phyloP scores from a whole-genome alignment of 2,329 filamentous ascomycete genomes.

The Pseudogymnoascus sp. region DNA sequence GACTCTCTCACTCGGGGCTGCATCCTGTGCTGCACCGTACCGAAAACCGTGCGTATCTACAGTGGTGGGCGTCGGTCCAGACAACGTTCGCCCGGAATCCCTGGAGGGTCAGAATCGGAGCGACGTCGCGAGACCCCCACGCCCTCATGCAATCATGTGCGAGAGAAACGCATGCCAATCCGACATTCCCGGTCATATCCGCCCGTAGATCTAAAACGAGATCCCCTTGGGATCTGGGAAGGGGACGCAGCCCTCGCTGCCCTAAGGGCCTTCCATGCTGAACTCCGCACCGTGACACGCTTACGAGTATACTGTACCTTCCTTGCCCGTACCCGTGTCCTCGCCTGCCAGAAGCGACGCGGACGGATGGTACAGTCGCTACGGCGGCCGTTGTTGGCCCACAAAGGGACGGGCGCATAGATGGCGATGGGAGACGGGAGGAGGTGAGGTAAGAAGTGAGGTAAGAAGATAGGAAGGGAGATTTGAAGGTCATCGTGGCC shows the following conservation, averaged over 20 bases:
- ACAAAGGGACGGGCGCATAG: background rate
- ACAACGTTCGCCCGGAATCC: background rate
- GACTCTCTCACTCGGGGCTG: background rate
- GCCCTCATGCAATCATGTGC: constrained; percentile 1
- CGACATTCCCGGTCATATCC: background rate
- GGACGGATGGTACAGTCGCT: background rate
- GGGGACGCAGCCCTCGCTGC: background rate
- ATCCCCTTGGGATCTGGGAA: background rate
- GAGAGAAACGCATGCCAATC: background rate
- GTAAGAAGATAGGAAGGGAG: background rate
- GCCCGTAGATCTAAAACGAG: background rate
- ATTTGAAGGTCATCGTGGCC: constrained; percentile 1
- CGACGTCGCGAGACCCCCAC: constrained; percentile 2
- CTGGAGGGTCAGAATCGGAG: background rate
- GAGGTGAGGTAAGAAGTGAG: background rate
- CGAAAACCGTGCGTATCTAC: background rate
- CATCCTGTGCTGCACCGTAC: background rate
- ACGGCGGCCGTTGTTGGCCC: background rate
- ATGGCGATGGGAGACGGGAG: background rate
- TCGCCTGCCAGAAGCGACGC: background rate
- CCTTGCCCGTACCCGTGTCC: background rate
- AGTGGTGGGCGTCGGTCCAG: background rate
- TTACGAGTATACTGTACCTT: background rate
- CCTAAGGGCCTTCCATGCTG: background rate
- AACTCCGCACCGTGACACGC: background rate